A percentile compares a stretch with the other conserved stretches of the same genome.
Evolutionary conservation across 305 asterid species (phyloP).

Genomic region (Coffea humblotiana): DNA sequence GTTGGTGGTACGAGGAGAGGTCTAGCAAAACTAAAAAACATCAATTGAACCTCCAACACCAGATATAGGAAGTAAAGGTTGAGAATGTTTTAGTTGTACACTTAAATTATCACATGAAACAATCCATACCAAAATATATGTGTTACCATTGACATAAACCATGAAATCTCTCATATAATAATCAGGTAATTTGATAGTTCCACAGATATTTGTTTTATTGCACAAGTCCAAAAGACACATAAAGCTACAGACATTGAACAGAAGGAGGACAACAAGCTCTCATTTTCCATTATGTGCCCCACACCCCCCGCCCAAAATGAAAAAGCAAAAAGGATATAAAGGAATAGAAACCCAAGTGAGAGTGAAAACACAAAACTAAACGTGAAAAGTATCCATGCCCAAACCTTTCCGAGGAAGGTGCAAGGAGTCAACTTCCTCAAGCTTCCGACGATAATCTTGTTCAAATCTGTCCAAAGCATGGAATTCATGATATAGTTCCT

Average conservation of each 20-base stretch:
- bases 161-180: not conserved
- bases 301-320: not conserved
- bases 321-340: not conserved
- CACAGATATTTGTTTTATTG: not conserved
- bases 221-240: not conserved
- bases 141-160: not conserved
- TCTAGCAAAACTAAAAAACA: not conserved
- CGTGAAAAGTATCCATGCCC: slow-evolving; percentile 18
- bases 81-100: not conserved
- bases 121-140: not conserved
- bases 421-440: slow-evolving; percentile 88
- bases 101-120: not conserved
- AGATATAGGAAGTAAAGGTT: not conserved
- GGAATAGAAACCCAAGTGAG: not conserved
- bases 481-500: slow-evolving; percentile 95
- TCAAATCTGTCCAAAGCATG: slow-evolving; percentile 93
- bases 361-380: not conserved
- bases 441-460: slow-evolving; percentile 84
- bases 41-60: not conserved
- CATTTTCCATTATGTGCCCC: not conserved
- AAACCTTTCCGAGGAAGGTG: slow-evolving; percentile 94
- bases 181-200: not conserved
- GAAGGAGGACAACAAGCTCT: not conserved
- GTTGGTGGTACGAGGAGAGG: not conserved
- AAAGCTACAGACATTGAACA: not conserved